Base-by-base conservation (phyloP, 108 stramenopile species). In the Heterococcus sp. region DNA sequence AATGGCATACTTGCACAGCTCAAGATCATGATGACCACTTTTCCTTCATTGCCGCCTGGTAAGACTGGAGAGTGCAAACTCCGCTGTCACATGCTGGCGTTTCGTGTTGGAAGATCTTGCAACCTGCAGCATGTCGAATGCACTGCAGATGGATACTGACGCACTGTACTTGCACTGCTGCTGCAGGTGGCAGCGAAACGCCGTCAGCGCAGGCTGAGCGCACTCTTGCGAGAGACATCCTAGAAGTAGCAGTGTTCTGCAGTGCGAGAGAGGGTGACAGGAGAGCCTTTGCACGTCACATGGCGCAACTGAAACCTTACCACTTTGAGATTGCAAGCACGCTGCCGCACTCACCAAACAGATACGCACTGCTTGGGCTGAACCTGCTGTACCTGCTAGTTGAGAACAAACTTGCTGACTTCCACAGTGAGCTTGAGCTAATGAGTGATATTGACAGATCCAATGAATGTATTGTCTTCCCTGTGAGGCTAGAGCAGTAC, bases 361-460 rank as follows among this genome's bases (percentile, higher is more conserved):
- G 71, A 37, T 72, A 69, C 46, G 75, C 83, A 2, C 68, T 87
- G 40, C 74, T 78, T 35, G 87, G 84, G 26, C 76, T 87, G 28
- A 82, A 87, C 72, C 83, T 87, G 2, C 66, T 87, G 1, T 85
- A 78, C 82, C 39, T 87, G 11, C 85, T 87, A 3, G 87, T 87
- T 11, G 87, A 87, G 37, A 87, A 87, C 82, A 82, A 83, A 26
- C 75, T 87, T 21, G 85, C 87, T 36, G 87, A 87, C 35, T 87
- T 87, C 71, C 87, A 87, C 85, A 84, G 82, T 2, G 75, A 87
- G 82, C 73, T 87, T 63, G 87, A 87, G 75, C 85, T 86, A 32
- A 37, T 87, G 66, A 37, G 73, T 2, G 87, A 87, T 32, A 40
- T 27, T n/a, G 79, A 85, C 28, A 71, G 76, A 28, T 74, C 74